phyloP scores from a whole-genome alignment of 148 eudicot species.

The Rhododendron simsii region DNA sequence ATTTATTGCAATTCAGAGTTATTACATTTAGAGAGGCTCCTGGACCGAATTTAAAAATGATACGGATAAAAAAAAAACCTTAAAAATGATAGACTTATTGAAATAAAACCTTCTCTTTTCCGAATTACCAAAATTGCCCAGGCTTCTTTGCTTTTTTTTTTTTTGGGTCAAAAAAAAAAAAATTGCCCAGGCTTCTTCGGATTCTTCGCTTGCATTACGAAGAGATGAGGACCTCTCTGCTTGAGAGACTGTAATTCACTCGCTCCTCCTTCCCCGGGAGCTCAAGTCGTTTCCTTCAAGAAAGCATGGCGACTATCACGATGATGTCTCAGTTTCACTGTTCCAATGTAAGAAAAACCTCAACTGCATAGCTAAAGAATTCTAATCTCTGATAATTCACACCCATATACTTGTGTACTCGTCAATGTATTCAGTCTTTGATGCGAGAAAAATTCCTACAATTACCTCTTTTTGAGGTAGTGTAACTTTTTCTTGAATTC shows the following conservation, averaged over 20 bases:
- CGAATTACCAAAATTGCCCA: too few species aligned
- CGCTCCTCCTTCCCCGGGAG: background rate
- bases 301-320: background rate
- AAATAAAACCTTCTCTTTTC: too few species aligned
- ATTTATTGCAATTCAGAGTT: too few species aligned
- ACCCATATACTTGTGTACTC: background rate
- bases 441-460: background rate
- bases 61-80: too few species aligned
- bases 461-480: background rate
- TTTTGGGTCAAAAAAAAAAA: too few species aligned
- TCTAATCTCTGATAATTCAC: background rate
- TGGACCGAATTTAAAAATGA: too few species aligned
- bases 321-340: background rate
- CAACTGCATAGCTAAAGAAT: background rate
- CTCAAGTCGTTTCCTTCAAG: background rate
- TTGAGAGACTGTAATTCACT: background rate
- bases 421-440: background rate
- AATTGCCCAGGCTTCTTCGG: background rate
- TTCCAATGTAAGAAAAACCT: background rate
- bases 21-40: too few species aligned
- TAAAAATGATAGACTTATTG: too few species aligned
- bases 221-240: background rate
- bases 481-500: background rate
- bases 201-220: background rate
- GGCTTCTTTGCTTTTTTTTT: background rate